These are phyloP conservation scores for Albugo candida DNA, from an alignment of 352 stramenopile genomes.

Conservation along the genomic window DNA sequence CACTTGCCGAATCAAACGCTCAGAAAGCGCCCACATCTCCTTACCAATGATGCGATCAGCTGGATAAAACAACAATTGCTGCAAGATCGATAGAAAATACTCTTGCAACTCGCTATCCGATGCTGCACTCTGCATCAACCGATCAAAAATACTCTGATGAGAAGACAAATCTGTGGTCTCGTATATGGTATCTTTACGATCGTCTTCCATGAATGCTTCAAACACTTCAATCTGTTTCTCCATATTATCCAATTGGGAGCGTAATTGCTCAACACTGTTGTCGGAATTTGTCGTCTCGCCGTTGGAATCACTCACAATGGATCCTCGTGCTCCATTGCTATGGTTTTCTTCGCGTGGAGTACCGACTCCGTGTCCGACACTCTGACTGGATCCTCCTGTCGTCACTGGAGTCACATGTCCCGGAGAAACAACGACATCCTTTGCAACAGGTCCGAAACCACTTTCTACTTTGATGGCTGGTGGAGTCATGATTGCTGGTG, in stretches of 20 bases:
- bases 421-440: neutral
- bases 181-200: slow-evolving; percentile 75
- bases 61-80: slow-evolving; percentile 75
- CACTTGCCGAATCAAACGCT: slow-evolving; percentile 67
- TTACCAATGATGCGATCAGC: slow-evolving; percentile 64
- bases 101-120: slow-evolving; percentile 38
- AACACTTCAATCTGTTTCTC: slow-evolving; percentile 80
- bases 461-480: too few species aligned
- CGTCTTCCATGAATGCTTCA: slow-evolving; percentile 74
- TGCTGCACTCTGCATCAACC: slow-evolving; percentile 27
- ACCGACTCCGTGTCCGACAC: neutral
- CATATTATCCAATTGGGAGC: slow-evolving; percentile 72
- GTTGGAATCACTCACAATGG: neutral
- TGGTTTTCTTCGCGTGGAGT: neutral
- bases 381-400: neutral
- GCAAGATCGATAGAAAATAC: slow-evolving; percentile 60
- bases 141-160: slow-evolving; percentile 43
- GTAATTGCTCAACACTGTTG: slow-evolving; percentile 49
- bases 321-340: neutral
- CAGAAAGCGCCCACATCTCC: slow-evolving; percentile 67
- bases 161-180: slow-evolving; percentile 55
- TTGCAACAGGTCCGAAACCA: neutral
- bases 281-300: slow-evolving; percentile 1
- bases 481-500: neutral
- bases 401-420: neutral